These are phyloP conservation scores for Thermomucor indicae-seudaticae DNA, from an alignment of 371 early-diverging fungal species.

Conservation along the genomic window DNA sequence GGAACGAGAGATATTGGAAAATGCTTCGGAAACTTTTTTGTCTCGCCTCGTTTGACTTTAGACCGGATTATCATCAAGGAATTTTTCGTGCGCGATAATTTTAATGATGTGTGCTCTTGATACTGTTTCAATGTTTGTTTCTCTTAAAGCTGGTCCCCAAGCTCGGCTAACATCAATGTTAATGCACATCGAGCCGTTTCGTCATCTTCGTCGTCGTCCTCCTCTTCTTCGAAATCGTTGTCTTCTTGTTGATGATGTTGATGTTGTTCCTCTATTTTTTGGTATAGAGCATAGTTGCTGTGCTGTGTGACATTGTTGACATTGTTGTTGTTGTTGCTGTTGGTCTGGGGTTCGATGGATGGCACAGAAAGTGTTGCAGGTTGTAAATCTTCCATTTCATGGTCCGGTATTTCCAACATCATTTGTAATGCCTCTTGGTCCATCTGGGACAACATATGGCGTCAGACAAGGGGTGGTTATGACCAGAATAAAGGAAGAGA, in stretches of 20 bases:
- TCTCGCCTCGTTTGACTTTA: constrained; percentile 6
- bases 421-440: neutral
- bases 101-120: neutral
- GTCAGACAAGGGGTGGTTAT: neutral
- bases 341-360: neutral
- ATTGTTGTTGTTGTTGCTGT: neutral
- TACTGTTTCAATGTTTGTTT: constrained; percentile 1
- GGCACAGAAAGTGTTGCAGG: neutral
- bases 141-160: neutral
- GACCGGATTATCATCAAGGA: neutral
- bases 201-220: too few species aligned
- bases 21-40: constrained; percentile 7
- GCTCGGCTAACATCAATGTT: neutral
- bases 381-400: neutral
- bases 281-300: too few species aligned
- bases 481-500: neutral
- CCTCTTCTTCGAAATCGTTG: too few species aligned
- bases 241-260: neutral
- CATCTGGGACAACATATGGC: neutral
- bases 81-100: neutral
- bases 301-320: too few species aligned
- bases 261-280: neutral
- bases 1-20: neutral
- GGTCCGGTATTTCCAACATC: neutral
- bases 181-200: too few species aligned